Conservation (phyloP, 345 rosid species). For the Populus deltoides region DNA sequence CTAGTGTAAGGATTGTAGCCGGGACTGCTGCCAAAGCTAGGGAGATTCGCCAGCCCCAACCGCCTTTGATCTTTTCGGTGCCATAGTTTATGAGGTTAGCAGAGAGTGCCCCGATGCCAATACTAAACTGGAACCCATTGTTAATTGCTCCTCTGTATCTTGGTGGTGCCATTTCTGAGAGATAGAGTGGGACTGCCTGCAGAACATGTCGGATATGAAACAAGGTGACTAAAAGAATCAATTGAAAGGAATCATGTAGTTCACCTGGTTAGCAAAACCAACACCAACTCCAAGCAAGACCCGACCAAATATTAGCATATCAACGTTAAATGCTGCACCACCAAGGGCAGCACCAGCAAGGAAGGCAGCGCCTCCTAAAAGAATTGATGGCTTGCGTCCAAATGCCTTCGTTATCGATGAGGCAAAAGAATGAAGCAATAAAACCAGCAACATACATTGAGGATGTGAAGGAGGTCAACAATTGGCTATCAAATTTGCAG, state of each 20-base stretch:
- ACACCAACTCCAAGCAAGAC: slow-evolving; percentile 73
- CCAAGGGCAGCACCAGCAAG: slow-evolving; percentile 74
- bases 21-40: slow-evolving; percentile 42
- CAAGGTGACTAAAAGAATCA: too few relatives aligned
- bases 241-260: too few relatives aligned
- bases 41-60: slow-evolving; percentile 52
- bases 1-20: slow-evolving; percentile 28
- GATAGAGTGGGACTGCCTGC: slow-evolving; percentile 45
- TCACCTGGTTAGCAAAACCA: slow-evolving; percentile 82
- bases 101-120: slow-evolving; percentile 30
- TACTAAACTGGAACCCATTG: slow-evolving; percentile 34
- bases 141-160: slow-evolving; percentile 39
- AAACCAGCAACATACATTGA: slow-evolving; percentile 33
- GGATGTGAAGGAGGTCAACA: slow-evolving; percentile 36
- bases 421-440: slow-evolving; percentile 41
- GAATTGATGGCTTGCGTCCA: slow-evolving; percentile 73
- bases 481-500: slow-evolving; percentile 40
- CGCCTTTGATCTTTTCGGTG: slow-evolving; percentile 35
- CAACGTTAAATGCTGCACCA: slow-evolving; percentile 55
- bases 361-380: slow-evolving; percentile 58
- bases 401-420: slow-evolving; percentile 49
- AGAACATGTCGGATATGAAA: background rate
- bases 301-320: slow-evolving; percentile 71
- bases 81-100: slow-evolving; percentile 41
- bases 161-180: slow-evolving; percentile 51